These are phyloP conservation scores for Alternaria sp. DNA, from an alignment of 2,329 filamentous ascomycete species.

Conservation along the genomic window DNA sequence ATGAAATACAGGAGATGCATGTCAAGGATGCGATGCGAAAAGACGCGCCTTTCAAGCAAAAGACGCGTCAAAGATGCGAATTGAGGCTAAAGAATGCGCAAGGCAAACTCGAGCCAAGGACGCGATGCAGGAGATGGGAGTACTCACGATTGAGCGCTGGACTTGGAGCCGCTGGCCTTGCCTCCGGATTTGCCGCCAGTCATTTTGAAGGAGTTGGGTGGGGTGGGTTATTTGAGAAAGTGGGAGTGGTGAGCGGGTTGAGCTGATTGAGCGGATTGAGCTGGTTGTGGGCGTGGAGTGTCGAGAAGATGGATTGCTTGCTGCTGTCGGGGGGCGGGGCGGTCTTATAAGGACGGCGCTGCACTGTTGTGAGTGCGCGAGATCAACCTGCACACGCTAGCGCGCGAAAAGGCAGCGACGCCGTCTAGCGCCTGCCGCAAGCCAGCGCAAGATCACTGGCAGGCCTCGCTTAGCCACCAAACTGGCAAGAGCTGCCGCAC, in stretches of 20 bases:
- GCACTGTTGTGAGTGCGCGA: constrained; percentile 52
- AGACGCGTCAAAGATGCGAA: constrained; percentile 15
- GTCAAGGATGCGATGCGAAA: constrained; percentile 20
- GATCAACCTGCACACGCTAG: constrained; percentile 50
- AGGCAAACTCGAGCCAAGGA: constrained; percentile 9
- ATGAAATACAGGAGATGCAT: constrained; percentile 30
- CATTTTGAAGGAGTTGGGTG: constrained; percentile 76
- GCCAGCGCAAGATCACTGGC: constrained; percentile 37
- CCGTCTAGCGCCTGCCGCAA: constrained; percentile 25
- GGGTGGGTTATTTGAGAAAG: constrained; percentile 44
- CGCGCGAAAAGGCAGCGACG: constrained; percentile 36
- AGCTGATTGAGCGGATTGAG: constrained; percentile 27
- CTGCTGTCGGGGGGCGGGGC: constrained; percentile 48
- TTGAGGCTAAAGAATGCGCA: constrained; percentile 11
- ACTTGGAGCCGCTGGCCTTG: constrained; percentile 98
- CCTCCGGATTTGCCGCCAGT: constrained; percentile 99
- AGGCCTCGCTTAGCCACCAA: constrained; percentile 35
- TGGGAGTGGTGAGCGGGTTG: constrained; percentile 35
- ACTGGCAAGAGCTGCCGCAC: constrained; percentile 41
- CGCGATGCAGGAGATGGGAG: constrained; percentile 26
- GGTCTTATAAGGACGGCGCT: constrained; percentile 53
- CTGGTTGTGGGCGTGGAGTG: constrained; percentile 45
- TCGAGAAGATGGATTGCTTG: constrained; percentile 54
- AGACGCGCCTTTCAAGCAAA: constrained; percentile 37
- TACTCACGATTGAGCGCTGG: constrained; percentile 95